A percentile compares a stretch with the other conserved stretches of the same genome.
Conservation (phyloP, 345 rosid genomes). For the Eucalyptus marginata region DNA sequence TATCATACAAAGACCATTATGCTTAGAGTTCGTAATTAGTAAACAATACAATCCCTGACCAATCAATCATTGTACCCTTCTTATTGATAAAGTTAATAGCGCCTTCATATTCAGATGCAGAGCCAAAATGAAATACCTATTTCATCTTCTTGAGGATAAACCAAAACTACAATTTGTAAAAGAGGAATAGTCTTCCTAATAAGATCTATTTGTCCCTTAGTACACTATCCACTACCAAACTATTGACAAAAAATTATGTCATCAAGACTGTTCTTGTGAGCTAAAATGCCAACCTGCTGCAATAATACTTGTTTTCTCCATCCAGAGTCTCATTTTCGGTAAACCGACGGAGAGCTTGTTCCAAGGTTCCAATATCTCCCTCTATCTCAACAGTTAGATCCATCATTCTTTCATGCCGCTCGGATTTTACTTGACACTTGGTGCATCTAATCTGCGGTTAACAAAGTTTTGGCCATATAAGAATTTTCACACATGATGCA, state of each 20-base stretch:
- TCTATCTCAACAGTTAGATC: slow-evolving; percentile 95
- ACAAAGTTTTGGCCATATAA: neutral
- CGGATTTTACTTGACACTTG: slow-evolving; percentile 82
- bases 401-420: slow-evolving; percentile 88
- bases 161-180: neutral
- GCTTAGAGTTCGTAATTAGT: neutral
- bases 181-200: neutral
- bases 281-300: slow-evolving; percentile 54
- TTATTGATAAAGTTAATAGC: neutral
- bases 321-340: slow-evolving; percentile 82
- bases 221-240: neutral
- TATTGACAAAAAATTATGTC: neutral
- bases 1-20: neutral
- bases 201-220: neutral
- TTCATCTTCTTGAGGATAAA: neutral
- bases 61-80: neutral
- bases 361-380: slow-evolving; percentile 78
- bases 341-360: slow-evolving; percentile 82
- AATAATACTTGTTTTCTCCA: slow-evolving; percentile 92
- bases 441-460: slow-evolving; percentile 69
- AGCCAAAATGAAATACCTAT: neutral
- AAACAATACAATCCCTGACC: neutral
- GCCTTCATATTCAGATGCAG: neutral
- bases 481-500: neutral
- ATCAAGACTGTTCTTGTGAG: neutral